Percentiles rank a stretch among this genome's conserved stretches.
Evolutionary conservation across 2,329 filamentous ascomycete genomes (phyloP).

Genomic region (Botrytis fabae): DNA sequence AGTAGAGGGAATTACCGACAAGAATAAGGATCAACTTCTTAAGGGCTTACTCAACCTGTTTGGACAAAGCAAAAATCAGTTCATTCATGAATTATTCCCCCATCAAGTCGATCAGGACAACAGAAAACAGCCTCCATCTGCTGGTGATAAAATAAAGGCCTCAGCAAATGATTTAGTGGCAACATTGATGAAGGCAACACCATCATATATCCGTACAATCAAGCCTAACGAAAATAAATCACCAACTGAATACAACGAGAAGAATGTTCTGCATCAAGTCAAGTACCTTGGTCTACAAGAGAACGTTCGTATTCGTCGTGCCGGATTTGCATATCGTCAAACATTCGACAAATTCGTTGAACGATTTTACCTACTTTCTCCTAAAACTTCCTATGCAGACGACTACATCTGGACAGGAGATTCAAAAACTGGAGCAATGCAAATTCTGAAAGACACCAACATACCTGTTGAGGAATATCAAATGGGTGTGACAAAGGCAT

Average conservation of each 20-base stretch:
- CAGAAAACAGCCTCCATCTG: constrained; percentile 87
- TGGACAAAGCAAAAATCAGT: constrained; percentile 77
- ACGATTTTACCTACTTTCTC: constrained; percentile 91
- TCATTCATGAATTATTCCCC: constrained; percentile 87
- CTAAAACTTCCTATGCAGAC: constrained; percentile 92
- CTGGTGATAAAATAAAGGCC: constrained; percentile 91
- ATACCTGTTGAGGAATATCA: constrained; percentile 96
- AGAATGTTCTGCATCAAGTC: constrained; percentile 95
- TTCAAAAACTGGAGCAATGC: constrained; percentile 80
- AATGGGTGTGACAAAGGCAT: constrained; percentile 94
- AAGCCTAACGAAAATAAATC: constrained; percentile 99
- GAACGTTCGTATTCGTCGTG: constrained; percentile 94
- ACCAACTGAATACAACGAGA: constrained; percentile 83
- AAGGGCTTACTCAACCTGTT: constrained; percentile 92
- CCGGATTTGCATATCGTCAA: constrained; percentile 95
- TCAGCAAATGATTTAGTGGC: constrained; percentile 94
- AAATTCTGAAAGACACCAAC: constrained; percentile 94
- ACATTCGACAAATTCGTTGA: constrained; percentile 98
- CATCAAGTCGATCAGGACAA: constrained; percentile 94
- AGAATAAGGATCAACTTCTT: constrained; percentile 96
- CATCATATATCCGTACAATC: constrained; percentile 97
- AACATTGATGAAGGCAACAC: constrained; percentile 94
- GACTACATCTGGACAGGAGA: constrained; percentile 96
- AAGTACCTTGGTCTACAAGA: constrained; percentile 99
- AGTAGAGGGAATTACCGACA: constrained; percentile 96